Conservation (phyloP, 2,329 filamentous ascomycete species). For the Sporothrix pallida region DNA sequence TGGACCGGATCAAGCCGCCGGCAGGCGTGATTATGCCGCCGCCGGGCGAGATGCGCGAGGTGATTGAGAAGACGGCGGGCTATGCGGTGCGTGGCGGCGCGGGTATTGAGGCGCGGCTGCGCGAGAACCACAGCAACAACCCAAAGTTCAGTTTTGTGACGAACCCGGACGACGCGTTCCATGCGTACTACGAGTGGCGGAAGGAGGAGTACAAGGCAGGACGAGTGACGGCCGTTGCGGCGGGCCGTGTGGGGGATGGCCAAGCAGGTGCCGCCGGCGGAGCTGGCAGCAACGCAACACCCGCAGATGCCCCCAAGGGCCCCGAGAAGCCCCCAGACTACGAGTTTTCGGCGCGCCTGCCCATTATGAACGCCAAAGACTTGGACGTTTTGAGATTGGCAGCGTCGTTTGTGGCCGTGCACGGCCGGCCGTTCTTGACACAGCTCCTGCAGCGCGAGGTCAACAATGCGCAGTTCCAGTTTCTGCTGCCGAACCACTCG, state of each 20-base stretch:
- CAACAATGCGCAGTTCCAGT: conserved; percentile 94
- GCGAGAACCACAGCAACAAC: conserved; percentile 81
- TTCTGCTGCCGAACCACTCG: conserved; percentile 91
- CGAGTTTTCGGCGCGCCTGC: conserved; percentile 94
- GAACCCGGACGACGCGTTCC: conserved; percentile 78
- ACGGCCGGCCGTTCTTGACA: conserved; percentile 91
- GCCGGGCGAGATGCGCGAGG: conserved; percentile 76
- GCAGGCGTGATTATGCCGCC: conserved; percentile 86
- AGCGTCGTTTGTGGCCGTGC: conserved; percentile 89
- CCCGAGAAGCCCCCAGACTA: conserved; percentile 86
- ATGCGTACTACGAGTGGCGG: conserved; percentile 89
- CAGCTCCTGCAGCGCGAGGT: conserved; percentile 85
- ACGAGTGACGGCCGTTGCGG: conserved; percentile 77
- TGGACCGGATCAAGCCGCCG: conserved; percentile 77
- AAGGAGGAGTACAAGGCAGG: conserved; percentile 84
- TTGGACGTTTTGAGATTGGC: conserved; percentile 76
- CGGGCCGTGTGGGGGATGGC: conserved; percentile 72
- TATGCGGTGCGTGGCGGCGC: conserved; percentile 76
- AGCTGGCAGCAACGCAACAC: conserved; percentile 41
- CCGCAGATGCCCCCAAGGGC: conserved; percentile 70
- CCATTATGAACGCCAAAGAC: conserved; percentile 94
- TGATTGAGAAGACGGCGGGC: conserved; percentile 93
- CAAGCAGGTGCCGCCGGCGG: conserved; percentile 48
- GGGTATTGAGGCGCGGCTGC: conserved; percentile 81
- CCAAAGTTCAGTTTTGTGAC: conserved; percentile 94